Percentiles rank a stretch among this genome's conserved stretches.
Conservation (phyloP, 257 asterid species). For the Solanum chmielewskii region DNA sequence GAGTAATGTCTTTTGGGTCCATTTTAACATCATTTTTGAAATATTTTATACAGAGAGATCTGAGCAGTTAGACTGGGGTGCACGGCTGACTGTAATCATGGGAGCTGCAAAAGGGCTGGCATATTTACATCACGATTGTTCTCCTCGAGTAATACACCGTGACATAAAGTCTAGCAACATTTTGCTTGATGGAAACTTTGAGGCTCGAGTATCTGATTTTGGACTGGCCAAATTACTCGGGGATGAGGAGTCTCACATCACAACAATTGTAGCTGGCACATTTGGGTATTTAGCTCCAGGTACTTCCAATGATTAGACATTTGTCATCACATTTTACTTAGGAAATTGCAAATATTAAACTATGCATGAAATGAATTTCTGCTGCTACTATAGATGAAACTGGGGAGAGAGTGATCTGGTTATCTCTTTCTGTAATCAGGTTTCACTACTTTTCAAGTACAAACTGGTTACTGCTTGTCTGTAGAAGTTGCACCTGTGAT, state of each 20-base stretch:
- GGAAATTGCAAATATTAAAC: not conserved
- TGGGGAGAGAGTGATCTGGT: not conserved
- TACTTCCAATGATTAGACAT: slow-evolving; percentile 10
- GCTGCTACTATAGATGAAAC: not conserved
- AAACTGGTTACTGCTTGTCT: not conserved
- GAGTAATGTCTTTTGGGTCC: not conserved
- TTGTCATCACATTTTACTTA: not conserved
- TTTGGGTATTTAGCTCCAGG: slow-evolving; percentile 98
- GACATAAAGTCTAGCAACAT: slow-evolving; percentile 94
- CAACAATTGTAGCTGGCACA: slow-evolving; percentile 96
- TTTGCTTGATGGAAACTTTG: slow-evolving; percentile 79
- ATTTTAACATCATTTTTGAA: not conserved
- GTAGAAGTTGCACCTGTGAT: not conserved
- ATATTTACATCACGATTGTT: slow-evolving; percentile 91
- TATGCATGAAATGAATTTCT: not conserved
- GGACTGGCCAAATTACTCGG: slow-evolving; percentile 86
- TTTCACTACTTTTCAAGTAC: not conserved
- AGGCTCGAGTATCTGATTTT: slow-evolving; percentile 91
- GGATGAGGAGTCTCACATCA: slow-evolving; percentile 95
- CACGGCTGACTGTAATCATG: slow-evolving; percentile 67
- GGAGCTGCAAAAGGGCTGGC: slow-evolving; percentile 97
- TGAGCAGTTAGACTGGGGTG: slow-evolving; percentile 89
- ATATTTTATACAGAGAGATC: slow-evolving; percentile 40
- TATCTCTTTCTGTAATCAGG: not conserved
- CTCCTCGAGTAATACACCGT: slow-evolving; percentile 89